phyloP scores from a whole-genome alignment of 2,329 filamentous ascomycete genomes.

The Sporothrix luriei region DNA sequence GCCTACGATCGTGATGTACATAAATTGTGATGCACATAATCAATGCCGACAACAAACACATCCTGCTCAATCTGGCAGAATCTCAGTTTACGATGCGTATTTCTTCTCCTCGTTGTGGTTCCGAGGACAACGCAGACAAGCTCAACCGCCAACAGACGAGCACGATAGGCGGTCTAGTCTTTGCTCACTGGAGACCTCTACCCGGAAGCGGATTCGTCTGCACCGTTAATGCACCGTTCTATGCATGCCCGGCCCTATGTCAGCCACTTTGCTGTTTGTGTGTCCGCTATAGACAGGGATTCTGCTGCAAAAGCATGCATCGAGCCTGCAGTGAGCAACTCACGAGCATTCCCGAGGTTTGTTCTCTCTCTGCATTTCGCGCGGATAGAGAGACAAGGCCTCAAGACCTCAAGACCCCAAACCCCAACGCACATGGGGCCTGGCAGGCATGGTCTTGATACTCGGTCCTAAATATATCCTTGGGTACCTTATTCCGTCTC shows the following conservation, averaged over 20 bases:
- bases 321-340: slow-evolving; percentile 11
- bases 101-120: neutral
- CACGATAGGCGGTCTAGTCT: neutral
- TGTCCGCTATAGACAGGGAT: slow-evolving; percentile 9
- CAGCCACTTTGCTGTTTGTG: neutral
- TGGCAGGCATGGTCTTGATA: neutral
- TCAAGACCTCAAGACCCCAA: neutral
- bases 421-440: neutral
- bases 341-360: neutral
- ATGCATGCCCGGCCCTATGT: neutral
- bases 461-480: neutral
- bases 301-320: neutral
- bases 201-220: slow-evolving; percentile 14
- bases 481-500: neutral
- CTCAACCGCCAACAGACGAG: too few relatives aligned
- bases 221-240: neutral
- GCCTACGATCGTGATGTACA: neutral
- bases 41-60: too few relatives aligned
- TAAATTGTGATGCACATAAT: neutral
- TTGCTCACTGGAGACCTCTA: slow-evolving; percentile 16
- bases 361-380: neutral
- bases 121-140: neutral
- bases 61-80: too few relatives aligned
- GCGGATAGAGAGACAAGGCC: neutral
- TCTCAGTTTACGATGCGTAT: neutral